These are phyloP conservation scores for Diaporthe aspalathi DNA, from an alignment of 2,329 filamentous ascomycete species.

Conservation along the genomic window DNA sequence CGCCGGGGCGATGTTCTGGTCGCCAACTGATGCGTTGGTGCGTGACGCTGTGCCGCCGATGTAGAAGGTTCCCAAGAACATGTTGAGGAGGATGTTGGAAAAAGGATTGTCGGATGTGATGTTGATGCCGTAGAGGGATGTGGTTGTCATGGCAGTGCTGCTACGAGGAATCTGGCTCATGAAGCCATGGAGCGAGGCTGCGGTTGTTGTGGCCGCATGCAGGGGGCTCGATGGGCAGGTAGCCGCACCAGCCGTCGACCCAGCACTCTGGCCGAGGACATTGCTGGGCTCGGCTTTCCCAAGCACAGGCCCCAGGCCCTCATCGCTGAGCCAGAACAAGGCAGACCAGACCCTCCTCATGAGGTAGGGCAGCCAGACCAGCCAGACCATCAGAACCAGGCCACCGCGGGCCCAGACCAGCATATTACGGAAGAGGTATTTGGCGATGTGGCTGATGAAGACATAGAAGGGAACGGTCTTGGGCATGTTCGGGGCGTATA, in stretches of 20 bases:
- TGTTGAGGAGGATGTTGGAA: conserved; percentile 47
- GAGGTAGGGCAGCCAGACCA: conserved; percentile 86
- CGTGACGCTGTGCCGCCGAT: conserved; percentile 32
- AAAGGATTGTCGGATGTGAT: conserved; percentile 48
- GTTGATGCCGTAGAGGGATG: conserved; percentile 47
- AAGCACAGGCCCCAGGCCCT: conserved; percentile 62
- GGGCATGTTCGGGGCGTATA: conserved; percentile 96
- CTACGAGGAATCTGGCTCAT: conserved; percentile 51
- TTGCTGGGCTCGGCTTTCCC: conserved; percentile 39
- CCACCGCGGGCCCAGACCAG: conserved; percentile 82
- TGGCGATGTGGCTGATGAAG: conserved; percentile 81
- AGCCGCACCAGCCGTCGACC: conserved; percentile 44
- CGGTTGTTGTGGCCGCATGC: conserved; percentile 50
- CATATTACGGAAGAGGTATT: conserved; percentile 78
- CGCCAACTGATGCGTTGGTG: conserved; percentile 16
- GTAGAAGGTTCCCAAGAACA: conserved; percentile 37
- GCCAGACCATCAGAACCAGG: conserved; percentile 87
- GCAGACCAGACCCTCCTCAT: conserved; percentile 94
- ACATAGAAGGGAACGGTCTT: conserved; percentile 81
- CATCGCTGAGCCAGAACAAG: conserved; percentile 94
- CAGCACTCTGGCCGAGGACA: conserved; percentile 42
- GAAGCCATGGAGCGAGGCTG: conserved; percentile 50
- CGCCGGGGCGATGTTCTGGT: conserved; percentile 39
- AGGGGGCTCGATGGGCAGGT: conserved; percentile 56
- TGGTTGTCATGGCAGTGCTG: conserved; percentile 45